Base-by-base conservation (phyloP, 1,139 yeast species). In the Pichia sp. region DNA sequence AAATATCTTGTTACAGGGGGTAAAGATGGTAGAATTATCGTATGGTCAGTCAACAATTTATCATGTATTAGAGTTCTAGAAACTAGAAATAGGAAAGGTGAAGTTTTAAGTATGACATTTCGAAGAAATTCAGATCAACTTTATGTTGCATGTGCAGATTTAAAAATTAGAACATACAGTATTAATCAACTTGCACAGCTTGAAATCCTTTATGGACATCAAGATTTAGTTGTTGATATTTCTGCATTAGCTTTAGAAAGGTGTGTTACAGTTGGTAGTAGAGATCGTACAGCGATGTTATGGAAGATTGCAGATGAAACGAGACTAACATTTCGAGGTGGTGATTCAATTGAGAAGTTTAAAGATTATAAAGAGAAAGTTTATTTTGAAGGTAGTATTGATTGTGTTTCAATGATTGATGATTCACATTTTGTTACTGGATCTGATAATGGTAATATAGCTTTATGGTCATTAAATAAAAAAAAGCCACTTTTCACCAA, bases 231-330 rank as follows among this genome's bases (percentile, higher is more conserved):
- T 34, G 72, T 75, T 35, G 96, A 81, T 56, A 80, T 91, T 43
- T 67, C 88, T 20, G 84, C 96, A 0, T 68, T 91, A 49, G 75
- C 77, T 15, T 78, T 79, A 61, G 97, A 91, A 58, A 77, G 96
- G 39, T 91, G 98, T 68, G 91, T 91, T 30, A 85, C 95, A 19
- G 97, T 89, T 21, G 98, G 98, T 18, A 72, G 94, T 5, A 75
- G 98, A 55, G 98, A 91, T 63, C 79, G 94, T 54, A 84, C 96
- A 1, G 96, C 93, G 15, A 83, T 93, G 80, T 69, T 85, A 54
- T 91, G 98, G 98, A 91, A 93, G 62, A 86, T 91, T 50, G 77
- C 95, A 22, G 98, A 93, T 55, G 98, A 91, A 64, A 78, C 95
- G 2, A 74, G 97, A 56, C 72, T 91, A 53, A 88, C 96, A 0